A percentile compares a stretch with the other conserved stretches of the same genome.
Evolutionary conservation across 352 stramenopile genomes (phyloP).

Genomic region (Saprolegnia parasitica): DNA sequence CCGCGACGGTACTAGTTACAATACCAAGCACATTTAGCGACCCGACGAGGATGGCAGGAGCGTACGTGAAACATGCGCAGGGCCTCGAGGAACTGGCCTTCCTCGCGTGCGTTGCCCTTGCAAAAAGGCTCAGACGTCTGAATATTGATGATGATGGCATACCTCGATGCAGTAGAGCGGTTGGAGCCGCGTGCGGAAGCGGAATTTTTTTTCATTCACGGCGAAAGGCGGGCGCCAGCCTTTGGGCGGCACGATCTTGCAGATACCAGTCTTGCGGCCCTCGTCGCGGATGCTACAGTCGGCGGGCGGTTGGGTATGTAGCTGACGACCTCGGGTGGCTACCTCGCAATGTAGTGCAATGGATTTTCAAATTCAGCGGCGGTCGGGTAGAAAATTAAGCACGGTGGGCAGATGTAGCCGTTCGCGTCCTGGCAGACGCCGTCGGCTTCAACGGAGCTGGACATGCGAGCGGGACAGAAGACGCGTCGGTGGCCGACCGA

Average conservation of each 20-base stretch:
- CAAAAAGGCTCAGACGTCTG: not conserved
- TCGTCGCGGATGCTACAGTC: slow-evolving; percentile 77
- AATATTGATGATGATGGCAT: slow-evolving; percentile 3
- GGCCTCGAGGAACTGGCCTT: slow-evolving; percentile 76
- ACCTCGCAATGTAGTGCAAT: slow-evolving; percentile 91
- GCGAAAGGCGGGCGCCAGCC: slow-evolving; percentile 91
- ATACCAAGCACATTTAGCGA: not conserved
- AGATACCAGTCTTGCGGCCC: slow-evolving; percentile 94
- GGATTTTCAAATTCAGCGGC: slow-evolving; percentile 85
- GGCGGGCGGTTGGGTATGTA: not conserved
- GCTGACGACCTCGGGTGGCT: not conserved
- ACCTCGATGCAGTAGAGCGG: slow-evolving; percentile 89
- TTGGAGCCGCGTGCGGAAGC: slow-evolving; percentile 95
- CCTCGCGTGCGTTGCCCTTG: slow-evolving; percentile 57
- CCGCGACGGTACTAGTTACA: slow-evolving; percentile 48
- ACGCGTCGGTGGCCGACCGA: not conserved
- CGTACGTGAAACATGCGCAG: slow-evolving; percentile 64
- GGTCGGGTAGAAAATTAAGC: slow-evolving; percentile 83
- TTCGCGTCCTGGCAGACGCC: not conserved
- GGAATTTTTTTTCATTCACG: slow-evolving; percentile 80
- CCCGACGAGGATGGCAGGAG: not conserved
- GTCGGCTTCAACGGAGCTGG: not conserved
- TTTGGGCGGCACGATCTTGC: slow-evolving; percentile 96
- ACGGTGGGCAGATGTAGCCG: slow-evolving; percentile 79
- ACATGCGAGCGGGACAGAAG: not conserved